Percentiles rank a stretch among this genome's conserved stretches.
phyloP scores from a whole-genome alignment of 1,284 basidiomycete genomes.

The Ustilago crameri region DNA sequence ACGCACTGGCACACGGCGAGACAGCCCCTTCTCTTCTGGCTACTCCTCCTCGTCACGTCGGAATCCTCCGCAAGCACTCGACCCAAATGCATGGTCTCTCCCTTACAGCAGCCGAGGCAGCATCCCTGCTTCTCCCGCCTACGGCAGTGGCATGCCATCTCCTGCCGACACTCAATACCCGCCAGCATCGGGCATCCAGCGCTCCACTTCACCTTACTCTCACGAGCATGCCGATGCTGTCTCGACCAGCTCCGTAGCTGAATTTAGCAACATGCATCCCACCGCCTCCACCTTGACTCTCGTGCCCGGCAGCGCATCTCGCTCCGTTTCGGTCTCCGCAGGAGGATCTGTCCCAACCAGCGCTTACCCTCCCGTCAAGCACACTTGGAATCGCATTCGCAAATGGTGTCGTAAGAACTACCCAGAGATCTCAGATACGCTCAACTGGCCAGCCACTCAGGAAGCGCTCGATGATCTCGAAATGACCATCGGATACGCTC shows the following conservation, averaged over 20 bases:
- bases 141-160: conserved; percentile 19
- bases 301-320: conserved; percentile 18
- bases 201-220: conserved; percentile 29
- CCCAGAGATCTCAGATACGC: conserved; percentile 63
- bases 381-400: conserved; percentile 63
- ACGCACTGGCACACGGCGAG: conserved; percentile 16
- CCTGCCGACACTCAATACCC: conserved; percentile 38
- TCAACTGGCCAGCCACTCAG: conserved; percentile 64
- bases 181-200: conserved; percentile 28
- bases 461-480: conserved; percentile 61
- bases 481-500: conserved; percentile 55
- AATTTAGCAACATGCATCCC: conserved; percentile 57
- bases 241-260: conserved; percentile 52
- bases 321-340: conserved; percentile 31
- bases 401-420: conserved; percentile 61
- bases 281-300: conserved; percentile 52
- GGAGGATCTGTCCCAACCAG: conserved; percentile 50
- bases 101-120: conserved; percentile 49
- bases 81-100: conserved; percentile 50
- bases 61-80: conserved; percentile 40
- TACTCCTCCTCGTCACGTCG: conserved; percentile 48
- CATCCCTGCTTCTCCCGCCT: conserved; percentile 41
- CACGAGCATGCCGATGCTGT: conserved; percentile 24
- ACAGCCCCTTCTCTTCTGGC: conserved; percentile 40
- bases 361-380: conserved; percentile 62